A percentile compares a stretch with the other conserved stretches of the same genome.
Evolutionary conservation across 306 rosid species (phyloP).

Genomic region (Urtica urens): DNA sequence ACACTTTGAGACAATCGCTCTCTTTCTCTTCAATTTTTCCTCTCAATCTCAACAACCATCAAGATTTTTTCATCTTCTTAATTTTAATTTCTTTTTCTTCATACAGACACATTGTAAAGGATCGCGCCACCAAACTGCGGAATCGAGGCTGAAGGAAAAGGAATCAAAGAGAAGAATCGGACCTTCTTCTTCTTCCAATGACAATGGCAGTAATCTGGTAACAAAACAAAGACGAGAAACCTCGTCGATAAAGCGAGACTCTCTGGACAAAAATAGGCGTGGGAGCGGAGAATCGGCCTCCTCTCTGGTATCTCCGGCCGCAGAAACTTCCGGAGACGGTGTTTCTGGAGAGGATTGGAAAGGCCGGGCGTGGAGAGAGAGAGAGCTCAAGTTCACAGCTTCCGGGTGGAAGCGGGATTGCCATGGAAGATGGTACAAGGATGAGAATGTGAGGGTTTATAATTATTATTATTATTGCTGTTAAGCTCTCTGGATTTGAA

Average conservation of each 20-base stretch:
- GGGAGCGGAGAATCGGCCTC: slow-evolving; percentile 6
- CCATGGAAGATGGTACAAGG: slow-evolving; percentile 32
- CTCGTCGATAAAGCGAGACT: slow-evolving; percentile 14
- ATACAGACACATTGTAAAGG: slow-evolving; percentile 21
- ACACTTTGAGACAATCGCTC: too few species aligned
- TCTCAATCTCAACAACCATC: too few species aligned
- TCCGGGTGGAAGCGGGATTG: slow-evolving; percentile 38
- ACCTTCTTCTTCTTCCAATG: slow-evolving; percentile 14
- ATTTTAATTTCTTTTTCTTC: not conserved
- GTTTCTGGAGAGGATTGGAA: slow-evolving; percentile 13
- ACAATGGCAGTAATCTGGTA: slow-evolving; percentile 16
- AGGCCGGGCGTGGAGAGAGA: slow-evolving; percentile 24
- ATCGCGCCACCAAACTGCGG: slow-evolving; percentile 18
- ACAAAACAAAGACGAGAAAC: slow-evolving; percentile 18
- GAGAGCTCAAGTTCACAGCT: slow-evolving; percentile 34
- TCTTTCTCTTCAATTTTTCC: too few species aligned
- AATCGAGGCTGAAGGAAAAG: slow-evolving; percentile 21
- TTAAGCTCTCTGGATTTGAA: too few species aligned
- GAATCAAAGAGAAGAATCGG: slow-evolving; percentile 19
- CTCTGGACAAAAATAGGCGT: slow-evolving; percentile 3
- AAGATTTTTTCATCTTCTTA: too few species aligned
- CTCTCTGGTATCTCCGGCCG: slow-evolving; percentile 5
- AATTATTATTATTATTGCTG: too few species aligned
- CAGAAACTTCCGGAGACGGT: slow-evolving; percentile 7
- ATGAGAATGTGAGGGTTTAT: slow-evolving; percentile 37